Base-by-base conservation (phyloP, 345 rosid species). In the Eucalyptus guilfoylei region DNA sequence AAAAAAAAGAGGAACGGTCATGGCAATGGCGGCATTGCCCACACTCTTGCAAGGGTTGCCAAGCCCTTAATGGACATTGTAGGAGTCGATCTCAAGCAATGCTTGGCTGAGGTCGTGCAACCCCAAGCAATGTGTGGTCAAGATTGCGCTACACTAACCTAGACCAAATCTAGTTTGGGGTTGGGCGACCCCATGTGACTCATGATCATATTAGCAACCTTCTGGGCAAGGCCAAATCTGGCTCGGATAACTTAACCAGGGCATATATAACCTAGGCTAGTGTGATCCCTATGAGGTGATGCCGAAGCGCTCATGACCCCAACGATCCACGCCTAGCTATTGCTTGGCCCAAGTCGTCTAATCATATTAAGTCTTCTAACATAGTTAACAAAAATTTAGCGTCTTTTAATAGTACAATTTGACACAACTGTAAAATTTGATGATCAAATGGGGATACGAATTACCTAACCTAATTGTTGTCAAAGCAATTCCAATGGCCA, bases 241-340 rank as follows among this genome's bases (percentile, higher is more conserved):
- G 32, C 15, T 14, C 4, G 5, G 11, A 60, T 26, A 12, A 7
- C 67, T 60, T 11, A 26, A 60, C 4, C 6, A 28, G 30, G n/a
- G 32, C 9, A 28, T 2, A 60, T 60, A 60, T 28, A 12, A 60
- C 67, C n/a, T 60, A 60, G 32, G 67, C 11, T 28, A 26, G 67
- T 0, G 4, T 0, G 8, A 26, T 60, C 8, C n/a, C 5, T 11
- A 5, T 60, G 67, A 26, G 30, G 67, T 4, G 0, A 60, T 60
- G 32, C 15, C 1, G 0, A 26, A 60, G 32, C 7, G 26, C 67
- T 60, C 15, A 13, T 11, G n/a, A 60, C 67, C 32, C 4, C 67
- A 60, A 11, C 32, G 4, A 60, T 26, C 14, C 32, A 26, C 67
- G 0, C n/a, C 32, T 11, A 11, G n/a, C 4, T 0, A 2, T 60